Evolutionary conservation across 192 early-diverging fungal species (phyloP).

Genomic region (Backusella liffmaniae): DNA sequence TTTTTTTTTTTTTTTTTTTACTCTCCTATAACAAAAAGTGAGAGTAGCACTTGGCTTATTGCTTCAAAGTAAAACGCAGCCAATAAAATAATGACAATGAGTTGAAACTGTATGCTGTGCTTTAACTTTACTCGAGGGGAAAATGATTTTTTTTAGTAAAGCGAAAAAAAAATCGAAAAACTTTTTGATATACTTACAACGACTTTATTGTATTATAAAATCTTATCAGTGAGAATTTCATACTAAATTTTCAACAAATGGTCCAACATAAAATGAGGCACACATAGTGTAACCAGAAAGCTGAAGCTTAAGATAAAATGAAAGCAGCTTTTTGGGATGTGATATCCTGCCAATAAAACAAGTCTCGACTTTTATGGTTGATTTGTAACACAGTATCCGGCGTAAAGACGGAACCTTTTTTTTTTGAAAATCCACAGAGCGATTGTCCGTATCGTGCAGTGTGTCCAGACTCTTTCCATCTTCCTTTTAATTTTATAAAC

Average conservation of each 20-base stretch:
- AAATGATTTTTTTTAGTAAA: not conserved
- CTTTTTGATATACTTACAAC: not conserved
- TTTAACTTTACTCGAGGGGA: not conserved
- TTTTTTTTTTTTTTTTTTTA: not conserved
- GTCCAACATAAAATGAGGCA: not conserved
- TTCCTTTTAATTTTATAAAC: not conserved
- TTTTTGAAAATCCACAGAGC: not conserved
- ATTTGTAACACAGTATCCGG: not conserved
- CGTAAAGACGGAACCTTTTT: conserved; percentile 2
- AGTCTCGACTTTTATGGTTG: not conserved
- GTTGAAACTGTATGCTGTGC: not conserved
- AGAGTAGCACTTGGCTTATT: not conserved
- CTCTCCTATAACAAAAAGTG: not conserved
- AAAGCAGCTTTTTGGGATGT: not conserved
- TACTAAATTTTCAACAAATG: not conserved
- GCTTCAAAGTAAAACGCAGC: conserved; percentile 1
- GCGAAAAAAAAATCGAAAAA: not conserved
- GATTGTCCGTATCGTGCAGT: not conserved
- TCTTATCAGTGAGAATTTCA: conserved; percentile 4
- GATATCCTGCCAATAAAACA: not conserved
- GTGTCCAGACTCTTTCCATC: not conserved
- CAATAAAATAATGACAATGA: not conserved
- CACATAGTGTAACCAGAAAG: not conserved
- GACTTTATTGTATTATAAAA: not conserved
- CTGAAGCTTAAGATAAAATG: not conserved